Evolutionary conservation across 257 asterid species (phyloP), one percentile per base, ranked within the genome.

Genomic region (Salvia miltiorrhiza): DNA sequence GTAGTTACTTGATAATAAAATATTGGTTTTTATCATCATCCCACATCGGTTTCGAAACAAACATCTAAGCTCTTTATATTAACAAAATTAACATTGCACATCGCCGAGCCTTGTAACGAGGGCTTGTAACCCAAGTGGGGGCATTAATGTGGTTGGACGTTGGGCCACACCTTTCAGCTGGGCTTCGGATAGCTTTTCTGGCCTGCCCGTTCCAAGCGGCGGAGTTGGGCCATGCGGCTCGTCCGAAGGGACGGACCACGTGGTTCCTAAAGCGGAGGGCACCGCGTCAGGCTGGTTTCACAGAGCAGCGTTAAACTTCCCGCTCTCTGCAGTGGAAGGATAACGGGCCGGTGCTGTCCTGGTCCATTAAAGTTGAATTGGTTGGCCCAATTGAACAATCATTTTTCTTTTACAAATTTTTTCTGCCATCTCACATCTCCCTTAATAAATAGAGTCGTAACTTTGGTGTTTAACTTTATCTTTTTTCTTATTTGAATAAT

Each of bases 271-370:
- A 48, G 55, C 0, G 55, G 55, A 48, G 55, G 55, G 55, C 24
- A 48, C 13, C 10, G 55, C 55, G 55, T 48, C 5, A 48, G 55
- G 55, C 55, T 48, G 54, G 6, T 17, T n/a, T n/a, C n/a, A n/a
- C n/a, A n/a, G n/a, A n/a, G n/a, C n/a, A n/a, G n/a, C n/a, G n/a
- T n/a, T n/a, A n/a, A n/a, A n/a, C n/a, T n/a, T n/a, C n/a, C n/a
- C n/a, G n/a, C n/a, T n/a, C n/a, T n/a, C n/a, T n/a, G 54, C 54
- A 48, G 55, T 48, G 55, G 55, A 17, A 48, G 55, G 55, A 48
- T 50, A 0, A 50, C 57, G 9, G 32, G n/a, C 16, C 58, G 3
- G 16, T 50, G 58, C n/a, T 8, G 58, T 20, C 3, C n/a, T 5
- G n/a, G 58, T 14, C 58, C 58, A 21, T 4, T 52, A 50, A 20